Conservation (phyloP, 2,329 filamentous ascomycete genomes). For the Emericellopsis atlantica region DNA sequence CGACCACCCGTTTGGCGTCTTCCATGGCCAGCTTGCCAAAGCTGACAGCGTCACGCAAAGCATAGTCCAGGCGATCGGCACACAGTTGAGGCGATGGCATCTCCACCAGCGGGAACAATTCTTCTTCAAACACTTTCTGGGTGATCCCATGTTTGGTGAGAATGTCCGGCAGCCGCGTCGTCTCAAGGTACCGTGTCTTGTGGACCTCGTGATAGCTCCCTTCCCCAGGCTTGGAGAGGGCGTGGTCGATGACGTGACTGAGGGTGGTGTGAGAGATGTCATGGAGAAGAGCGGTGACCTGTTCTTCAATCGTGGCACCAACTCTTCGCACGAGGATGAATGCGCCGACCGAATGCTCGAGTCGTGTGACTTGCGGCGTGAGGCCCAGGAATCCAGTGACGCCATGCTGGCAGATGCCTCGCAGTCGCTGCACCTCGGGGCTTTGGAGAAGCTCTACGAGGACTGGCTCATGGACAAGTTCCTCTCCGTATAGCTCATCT, state of each 20-base stretch:
- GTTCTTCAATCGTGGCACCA: slow-evolving; percentile 19
- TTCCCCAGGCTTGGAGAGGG: slow-evolving; percentile 19
- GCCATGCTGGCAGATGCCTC: slow-evolving; percentile 21
- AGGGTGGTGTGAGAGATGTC: slow-evolving; percentile 24
- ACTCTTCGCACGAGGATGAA: slow-evolving; percentile 22
- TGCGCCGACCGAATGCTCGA: slow-evolving; percentile 25
- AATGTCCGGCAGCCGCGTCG: slow-evolving; percentile 18
- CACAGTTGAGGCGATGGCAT: slow-evolving; percentile 22
- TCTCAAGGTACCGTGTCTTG: slow-evolving; percentile 20
- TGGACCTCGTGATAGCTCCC: slow-evolving; percentile 25
- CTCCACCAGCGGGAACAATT: slow-evolving; percentile 23
- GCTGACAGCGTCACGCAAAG: slow-evolving; percentile 19
- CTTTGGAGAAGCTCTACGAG: slow-evolving; percentile 21
- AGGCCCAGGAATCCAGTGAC: slow-evolving; percentile 20
- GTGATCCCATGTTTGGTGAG: slow-evolving; percentile 17
- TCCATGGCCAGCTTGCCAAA: slow-evolving; percentile 16
- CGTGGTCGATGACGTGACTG: slow-evolving; percentile 25
- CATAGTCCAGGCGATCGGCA: slow-evolving; percentile 25
- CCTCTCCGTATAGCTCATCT: slow-evolving; percentile 20
- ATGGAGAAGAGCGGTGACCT: slow-evolving; percentile 23
- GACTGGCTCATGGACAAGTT: slow-evolving; percentile 18
- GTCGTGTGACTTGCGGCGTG: slow-evolving; percentile 19
- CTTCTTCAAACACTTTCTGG: slow-evolving; percentile 18
- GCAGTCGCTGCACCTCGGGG: slow-evolving; percentile 16
- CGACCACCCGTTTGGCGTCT: slow-evolving; percentile 13